These are phyloP conservation scores for Colletotrichum karsti DNA, from an alignment of 2,329 filamentous ascomycete species.

Conservation along the genomic window DNA sequence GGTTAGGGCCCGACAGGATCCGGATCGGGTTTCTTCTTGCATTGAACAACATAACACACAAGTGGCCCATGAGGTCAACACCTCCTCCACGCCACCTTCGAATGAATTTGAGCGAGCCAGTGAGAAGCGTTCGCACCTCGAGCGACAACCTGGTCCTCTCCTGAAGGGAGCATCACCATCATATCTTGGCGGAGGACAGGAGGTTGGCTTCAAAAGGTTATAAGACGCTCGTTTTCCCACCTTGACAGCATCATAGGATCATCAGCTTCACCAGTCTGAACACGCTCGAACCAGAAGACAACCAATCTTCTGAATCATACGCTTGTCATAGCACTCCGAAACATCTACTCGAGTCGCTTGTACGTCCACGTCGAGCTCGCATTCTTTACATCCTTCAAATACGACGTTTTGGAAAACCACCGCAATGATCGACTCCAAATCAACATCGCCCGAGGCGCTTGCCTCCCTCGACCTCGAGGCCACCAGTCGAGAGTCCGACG, in stretches of 20 bases:
- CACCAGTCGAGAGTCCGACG: constrained; percentile 7
- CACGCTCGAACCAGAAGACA: not conserved
- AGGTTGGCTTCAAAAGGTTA: not conserved
- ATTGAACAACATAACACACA: not conserved
- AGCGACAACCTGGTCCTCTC: not conserved
- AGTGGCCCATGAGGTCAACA: constrained; percentile 20
- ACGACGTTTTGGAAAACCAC: too few species aligned
- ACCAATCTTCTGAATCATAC: too few species aligned
- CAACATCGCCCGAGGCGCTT: not conserved
- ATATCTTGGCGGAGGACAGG: constrained; percentile 1
- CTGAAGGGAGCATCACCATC: not conserved
- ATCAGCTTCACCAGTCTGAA: not conserved
- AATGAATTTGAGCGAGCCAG: constrained; percentile 27
- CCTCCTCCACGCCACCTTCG: constrained; percentile 16
- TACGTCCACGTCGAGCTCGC: not conserved
- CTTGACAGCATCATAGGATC: not conserved
- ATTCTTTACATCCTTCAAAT: too few species aligned
- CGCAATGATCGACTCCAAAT: constrained; percentile 4
- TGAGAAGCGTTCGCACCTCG: constrained; percentile 13
- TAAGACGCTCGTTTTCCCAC: constrained; percentile 14
- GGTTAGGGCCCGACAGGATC: not conserved
- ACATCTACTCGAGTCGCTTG: not conserved
- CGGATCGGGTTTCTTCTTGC: not conserved
- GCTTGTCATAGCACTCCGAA: not conserved
- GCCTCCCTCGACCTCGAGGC: constrained; percentile 1